These are phyloP conservation scores for Alternaria sp. DNA, from an alignment of 2,329 filamentous ascomycete genomes.

Conservation along the genomic window DNA sequence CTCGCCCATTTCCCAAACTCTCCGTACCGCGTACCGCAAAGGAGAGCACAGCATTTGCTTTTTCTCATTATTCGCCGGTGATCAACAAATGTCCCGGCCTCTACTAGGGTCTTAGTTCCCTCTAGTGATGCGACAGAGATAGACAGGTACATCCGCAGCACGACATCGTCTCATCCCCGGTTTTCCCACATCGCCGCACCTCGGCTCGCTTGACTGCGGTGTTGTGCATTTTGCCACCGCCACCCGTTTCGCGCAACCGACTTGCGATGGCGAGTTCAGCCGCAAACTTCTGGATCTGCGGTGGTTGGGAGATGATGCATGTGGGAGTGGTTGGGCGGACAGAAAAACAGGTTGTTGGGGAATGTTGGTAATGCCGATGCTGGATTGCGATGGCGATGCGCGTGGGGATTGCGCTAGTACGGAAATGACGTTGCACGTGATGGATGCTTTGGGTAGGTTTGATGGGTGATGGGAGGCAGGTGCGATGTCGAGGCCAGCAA, in stretches of 20 bases:
- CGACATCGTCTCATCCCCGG: neutral
- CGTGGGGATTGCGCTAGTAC: neutral
- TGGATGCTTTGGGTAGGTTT: neutral
- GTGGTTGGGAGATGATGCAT: neutral
- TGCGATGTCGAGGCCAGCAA: neutral
- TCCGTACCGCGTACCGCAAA: neutral
- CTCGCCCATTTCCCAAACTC: neutral
- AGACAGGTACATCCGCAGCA: neutral
- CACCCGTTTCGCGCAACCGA: neutral
- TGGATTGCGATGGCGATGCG: neutral
- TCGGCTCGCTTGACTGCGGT: neutral
- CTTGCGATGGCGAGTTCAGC: neutral
- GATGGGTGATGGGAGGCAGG: neutral
- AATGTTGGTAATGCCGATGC: neutral
- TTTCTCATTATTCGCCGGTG: neutral
- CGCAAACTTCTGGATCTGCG: neutral
- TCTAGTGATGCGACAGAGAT: neutral
- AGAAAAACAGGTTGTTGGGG: neutral
- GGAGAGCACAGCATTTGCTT: neutral
- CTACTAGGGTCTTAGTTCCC: neutral
- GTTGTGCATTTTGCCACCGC: neutral
- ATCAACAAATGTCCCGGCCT: neutral
- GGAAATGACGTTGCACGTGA: neutral
- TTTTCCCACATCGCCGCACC: neutral
- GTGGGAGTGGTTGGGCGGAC: neutral